These are phyloP conservation scores for Petasospora rhodanensis DNA, from an alignment of 1,139 yeast genomes.

Conservation along the genomic window DNA sequence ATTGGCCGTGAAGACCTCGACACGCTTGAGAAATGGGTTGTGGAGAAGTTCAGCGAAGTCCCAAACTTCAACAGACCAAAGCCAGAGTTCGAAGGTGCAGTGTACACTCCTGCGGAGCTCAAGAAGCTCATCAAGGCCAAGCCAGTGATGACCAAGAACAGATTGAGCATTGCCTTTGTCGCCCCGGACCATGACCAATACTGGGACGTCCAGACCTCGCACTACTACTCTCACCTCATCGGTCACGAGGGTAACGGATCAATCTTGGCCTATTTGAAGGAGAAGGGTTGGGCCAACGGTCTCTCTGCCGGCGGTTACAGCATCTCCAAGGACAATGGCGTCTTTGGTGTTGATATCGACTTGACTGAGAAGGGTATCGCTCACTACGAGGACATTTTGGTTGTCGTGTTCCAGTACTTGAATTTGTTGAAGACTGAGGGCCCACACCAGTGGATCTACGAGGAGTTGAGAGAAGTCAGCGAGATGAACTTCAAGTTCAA, in stretches of 20 bases:
- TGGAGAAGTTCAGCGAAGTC: slow-evolving; percentile 60
- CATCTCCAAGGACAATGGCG: slow-evolving; percentile 64
- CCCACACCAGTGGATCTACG: slow-evolving; percentile 56
- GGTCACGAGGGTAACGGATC: slow-evolving; percentile 95
- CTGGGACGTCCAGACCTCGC: slow-evolving; percentile 68
- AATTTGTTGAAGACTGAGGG: slow-evolving; percentile 48
- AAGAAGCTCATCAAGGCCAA: slow-evolving; percentile 58
- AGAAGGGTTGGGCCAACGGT: slow-evolving; percentile 73
- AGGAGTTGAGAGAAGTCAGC: slow-evolving; percentile 44
- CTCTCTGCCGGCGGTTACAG: slow-evolving; percentile 71
- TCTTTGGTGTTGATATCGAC: slow-evolving; percentile 65
- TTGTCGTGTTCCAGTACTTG: slow-evolving; percentile 65
- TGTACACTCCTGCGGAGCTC: slow-evolving; percentile 42
- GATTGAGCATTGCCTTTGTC: slow-evolving; percentile 61
- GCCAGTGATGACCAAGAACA: slow-evolving; percentile 78
- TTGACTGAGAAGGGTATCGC: slow-evolving; percentile 69
- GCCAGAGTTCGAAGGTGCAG: slow-evolving; percentile 46
- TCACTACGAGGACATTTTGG: slow-evolving; percentile 58
- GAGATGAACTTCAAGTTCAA: slow-evolving; percentile 55
- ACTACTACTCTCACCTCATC: slow-evolving; percentile 70
- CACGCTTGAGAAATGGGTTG: slow-evolving; percentile 65
- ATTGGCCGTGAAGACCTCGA: slow-evolving; percentile 79
- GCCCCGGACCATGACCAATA: slow-evolving; percentile 67
- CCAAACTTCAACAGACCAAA: slow-evolving; percentile 49
- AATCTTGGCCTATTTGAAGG: slow-evolving; percentile 61